Percentiles rank a stretch among this genome's conserved stretches.
Evolutionary conservation across 2,329 filamentous ascomycete species (phyloP).

Genomic region (Scortechinia acanthostroma): DNA sequence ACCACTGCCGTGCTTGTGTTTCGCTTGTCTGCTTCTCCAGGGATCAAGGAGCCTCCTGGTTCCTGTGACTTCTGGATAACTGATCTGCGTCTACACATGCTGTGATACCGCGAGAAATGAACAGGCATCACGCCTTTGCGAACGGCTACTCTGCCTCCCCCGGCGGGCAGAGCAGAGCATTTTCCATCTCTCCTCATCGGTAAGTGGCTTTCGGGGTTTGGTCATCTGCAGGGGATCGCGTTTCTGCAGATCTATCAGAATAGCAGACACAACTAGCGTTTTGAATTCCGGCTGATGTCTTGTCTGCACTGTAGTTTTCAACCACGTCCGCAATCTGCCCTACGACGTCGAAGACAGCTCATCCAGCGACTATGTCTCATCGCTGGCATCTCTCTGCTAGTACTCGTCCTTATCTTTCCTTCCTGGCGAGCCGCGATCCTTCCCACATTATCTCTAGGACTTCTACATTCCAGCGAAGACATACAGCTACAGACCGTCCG

Average conservation of each 20-base stretch:
- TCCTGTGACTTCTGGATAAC: too few relatives aligned
- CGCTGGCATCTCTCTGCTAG: slow-evolving; percentile 35
- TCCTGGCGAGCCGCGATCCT: slow-evolving; percentile 52
- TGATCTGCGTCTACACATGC: too few relatives aligned
- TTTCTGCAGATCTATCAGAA: too few relatives aligned
- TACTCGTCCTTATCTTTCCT: slow-evolving; percentile 50
- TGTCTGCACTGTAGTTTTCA: slow-evolving; percentile 37
- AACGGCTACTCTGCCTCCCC: slow-evolving; percentile 45
- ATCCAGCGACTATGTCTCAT: slow-evolving; percentile 41
- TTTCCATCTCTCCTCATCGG: slow-evolving; percentile 46
- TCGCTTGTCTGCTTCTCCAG: too few relatives aligned
- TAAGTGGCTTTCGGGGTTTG: too few relatives aligned
- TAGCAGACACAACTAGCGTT: too few relatives aligned
- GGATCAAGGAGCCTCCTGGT: too few relatives aligned
- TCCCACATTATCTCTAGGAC: slow-evolving; percentile 48
- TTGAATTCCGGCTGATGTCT: slow-evolving; percentile 17
- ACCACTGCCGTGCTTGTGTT: too few relatives aligned
- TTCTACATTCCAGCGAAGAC: slow-evolving; percentile 67
- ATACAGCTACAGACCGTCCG: slow-evolving; percentile 81
- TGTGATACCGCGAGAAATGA: slow-evolving; percentile 37
- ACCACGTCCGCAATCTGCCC: slow-evolving; percentile 45
- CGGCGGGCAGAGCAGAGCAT: slow-evolving; percentile 36
- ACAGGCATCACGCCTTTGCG: slow-evolving; percentile 47
- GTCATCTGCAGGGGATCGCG: too few relatives aligned
- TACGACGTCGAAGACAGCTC: slow-evolving; percentile 44